Evolutionary conservation across 208 protist genomes (phyloP), one percentile per base, ranked within the genome.

Genomic region (Trypanosoma platydactyli): DNA sequence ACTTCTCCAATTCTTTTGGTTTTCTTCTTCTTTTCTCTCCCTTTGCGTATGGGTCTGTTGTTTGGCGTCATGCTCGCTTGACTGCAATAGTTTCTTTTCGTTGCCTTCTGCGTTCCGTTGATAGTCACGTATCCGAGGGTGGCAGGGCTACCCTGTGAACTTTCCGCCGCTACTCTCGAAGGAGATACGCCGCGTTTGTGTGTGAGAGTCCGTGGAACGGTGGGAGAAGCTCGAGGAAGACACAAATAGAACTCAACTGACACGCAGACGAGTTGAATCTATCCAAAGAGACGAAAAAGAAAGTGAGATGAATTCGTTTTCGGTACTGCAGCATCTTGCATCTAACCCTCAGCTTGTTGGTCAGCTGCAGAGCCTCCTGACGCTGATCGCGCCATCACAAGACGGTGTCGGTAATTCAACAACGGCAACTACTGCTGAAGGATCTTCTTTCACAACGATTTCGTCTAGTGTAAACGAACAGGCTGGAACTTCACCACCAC

Each of bases 291-390:
- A 9, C 3, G 33, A 9, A 38, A 68, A 53, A 29, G 40, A 55
- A 44, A 89, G 84, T 80, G 73, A 73, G 65, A 46, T 59, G 41
- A 76, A 87, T 30, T 71, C 74, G 7, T 53, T 89, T 38, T 62
- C 78, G 62, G 66, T 92, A 40, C 67, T 92, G 42, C 86, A 86
- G 63, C 83, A 92, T 64, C 74, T 92, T 13, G 64, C 80, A 3
- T 67, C 71, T 9, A 85, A 92, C 51, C 86, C 86, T 24, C 73
- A 92, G 49, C 77, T 88, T 52, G 52, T 92, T 45, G 69, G 61
- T 22, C 78, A 87, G 45, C 71, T 92, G 61, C 86, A 92, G 64
- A 73, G 64, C 56, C 56, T 92, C 25, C 71, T 92, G 9, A 64
- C 81, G 3, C 46, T 86, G 22, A 54, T 91, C 16, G 68, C 57